Percentiles rank a stretch among this genome's conserved stretches.
phyloP scores from a whole-genome alignment of 129 eudicot genomes.

The Scalesia atractyloides region DNA sequence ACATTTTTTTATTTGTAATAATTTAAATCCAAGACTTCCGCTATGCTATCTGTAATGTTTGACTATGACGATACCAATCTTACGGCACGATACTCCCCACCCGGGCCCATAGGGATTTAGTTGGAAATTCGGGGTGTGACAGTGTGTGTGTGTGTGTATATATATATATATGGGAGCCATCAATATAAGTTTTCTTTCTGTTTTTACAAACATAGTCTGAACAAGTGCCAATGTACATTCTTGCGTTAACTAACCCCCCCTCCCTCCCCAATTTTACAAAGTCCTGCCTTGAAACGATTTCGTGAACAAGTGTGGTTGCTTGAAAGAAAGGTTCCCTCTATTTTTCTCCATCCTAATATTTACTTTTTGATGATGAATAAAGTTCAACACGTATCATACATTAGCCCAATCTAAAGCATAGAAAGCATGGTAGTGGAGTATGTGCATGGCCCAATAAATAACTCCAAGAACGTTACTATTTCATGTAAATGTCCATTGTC shows the following conservation, averaged over 20 bases:
- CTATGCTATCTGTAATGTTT: no score
- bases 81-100: no score
- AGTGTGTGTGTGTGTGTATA: no score
- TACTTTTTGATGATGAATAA: neutral
- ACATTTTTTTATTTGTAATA: no score
- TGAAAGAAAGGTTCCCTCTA: conserved; percentile 69
- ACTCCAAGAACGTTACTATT: neutral
- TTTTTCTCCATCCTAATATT: conserved; percentile 8
- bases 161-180: no score
- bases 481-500: neutral
- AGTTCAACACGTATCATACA: neutral
- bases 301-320: conserved; percentile 75
- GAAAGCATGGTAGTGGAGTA: neutral
- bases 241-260: conserved; percentile 3
- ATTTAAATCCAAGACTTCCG: no score
- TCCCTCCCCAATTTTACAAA: conserved; percentile 42
- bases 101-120: no score
- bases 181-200: no score
- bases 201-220: neutral
- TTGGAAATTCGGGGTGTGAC: no score
- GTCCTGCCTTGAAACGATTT: conserved; percentile 67
- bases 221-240: conserved; percentile 2
- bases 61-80: no score
- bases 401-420: neutral
- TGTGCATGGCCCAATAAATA: neutral